phyloP scores from a whole-genome alignment of 345 rosid species.

The Arabidopsis suecica region DNA sequence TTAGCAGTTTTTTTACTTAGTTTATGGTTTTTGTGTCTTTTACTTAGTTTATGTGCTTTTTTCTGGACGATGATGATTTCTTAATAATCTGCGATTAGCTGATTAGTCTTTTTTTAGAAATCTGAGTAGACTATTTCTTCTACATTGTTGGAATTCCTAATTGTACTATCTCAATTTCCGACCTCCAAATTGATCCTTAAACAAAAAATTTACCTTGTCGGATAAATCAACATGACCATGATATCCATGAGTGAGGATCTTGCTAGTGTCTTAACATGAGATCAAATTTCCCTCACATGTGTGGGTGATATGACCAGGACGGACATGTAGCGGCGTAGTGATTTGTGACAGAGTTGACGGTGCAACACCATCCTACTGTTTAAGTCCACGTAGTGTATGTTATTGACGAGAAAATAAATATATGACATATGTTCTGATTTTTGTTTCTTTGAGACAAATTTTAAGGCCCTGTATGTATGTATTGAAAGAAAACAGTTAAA shows the following conservation, averaged over 20 bases:
- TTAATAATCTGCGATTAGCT: neutral
- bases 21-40: slow-evolving; percentile 20
- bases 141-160: neutral
- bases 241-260: neutral
- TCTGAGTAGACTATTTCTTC: neutral
- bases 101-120: neutral
- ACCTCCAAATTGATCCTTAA: neutral
- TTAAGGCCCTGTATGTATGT: neutral
- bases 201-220: neutral
- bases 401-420: neutral
- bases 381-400: neutral
- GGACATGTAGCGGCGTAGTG: neutral
- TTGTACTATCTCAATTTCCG: neutral
- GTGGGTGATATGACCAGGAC: neutral
- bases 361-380: neutral
- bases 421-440: neutral
- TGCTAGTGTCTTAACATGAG: neutral
- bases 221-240: neutral
- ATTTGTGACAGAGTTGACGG: neutral
- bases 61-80: slow-evolving; percentile 10
- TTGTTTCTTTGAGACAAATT: neutral
- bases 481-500: neutral
- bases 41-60: slow-evolving; percentile 5
- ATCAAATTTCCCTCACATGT: neutral
- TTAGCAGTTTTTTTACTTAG: neutral